These are phyloP conservation scores for Fusarium foetens DNA, from an alignment of 2,329 filamentous ascomycete genomes.

Conservation along the genomic window DNA sequence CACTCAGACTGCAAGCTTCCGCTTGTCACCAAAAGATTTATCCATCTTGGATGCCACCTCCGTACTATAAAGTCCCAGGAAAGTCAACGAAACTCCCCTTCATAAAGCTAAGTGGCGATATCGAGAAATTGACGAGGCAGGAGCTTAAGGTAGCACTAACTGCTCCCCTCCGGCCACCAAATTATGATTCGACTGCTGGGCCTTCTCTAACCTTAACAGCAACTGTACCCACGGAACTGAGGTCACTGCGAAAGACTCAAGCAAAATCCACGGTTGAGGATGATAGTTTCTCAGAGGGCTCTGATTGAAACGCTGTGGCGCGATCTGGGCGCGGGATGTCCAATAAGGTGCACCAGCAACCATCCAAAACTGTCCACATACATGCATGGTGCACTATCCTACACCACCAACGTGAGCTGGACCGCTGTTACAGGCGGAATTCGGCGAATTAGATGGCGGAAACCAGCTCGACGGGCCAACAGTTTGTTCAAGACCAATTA, in stretches of 20 bases:
- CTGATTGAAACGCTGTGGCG: background rate
- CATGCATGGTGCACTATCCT: background rate
- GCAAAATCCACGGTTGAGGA: rapidly evolving
- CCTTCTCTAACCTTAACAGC: slow-evolving; percentile 1
- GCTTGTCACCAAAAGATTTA: slow-evolving; percentile 49
- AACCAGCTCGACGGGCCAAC: background rate
- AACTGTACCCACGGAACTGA: background rate
- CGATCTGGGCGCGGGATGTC: background rate
- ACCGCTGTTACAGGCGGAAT: background rate
- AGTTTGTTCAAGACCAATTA: background rate
- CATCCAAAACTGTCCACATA: background rate
- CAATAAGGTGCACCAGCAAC: background rate
- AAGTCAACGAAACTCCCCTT: background rate
- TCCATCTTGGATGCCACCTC: slow-evolving; percentile 46
- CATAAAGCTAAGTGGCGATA: background rate
- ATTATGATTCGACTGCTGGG: slow-evolving; percentile 6
- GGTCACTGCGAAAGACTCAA: background rate
- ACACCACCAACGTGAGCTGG: background rate
- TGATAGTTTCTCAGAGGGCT: background rate
- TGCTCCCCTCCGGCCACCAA: background rate
- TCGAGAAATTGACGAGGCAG: background rate
- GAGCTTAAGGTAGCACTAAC: background rate
- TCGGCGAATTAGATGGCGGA: background rate
- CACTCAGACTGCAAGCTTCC: slow-evolving; percentile 40
- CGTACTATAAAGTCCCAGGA: background rate